Percentiles rank a stretch among this genome's conserved stretches.
Evolutionary conservation across 768 basidiomycete species (phyloP).

Genomic region (Pulveroboletus sp.): DNA sequence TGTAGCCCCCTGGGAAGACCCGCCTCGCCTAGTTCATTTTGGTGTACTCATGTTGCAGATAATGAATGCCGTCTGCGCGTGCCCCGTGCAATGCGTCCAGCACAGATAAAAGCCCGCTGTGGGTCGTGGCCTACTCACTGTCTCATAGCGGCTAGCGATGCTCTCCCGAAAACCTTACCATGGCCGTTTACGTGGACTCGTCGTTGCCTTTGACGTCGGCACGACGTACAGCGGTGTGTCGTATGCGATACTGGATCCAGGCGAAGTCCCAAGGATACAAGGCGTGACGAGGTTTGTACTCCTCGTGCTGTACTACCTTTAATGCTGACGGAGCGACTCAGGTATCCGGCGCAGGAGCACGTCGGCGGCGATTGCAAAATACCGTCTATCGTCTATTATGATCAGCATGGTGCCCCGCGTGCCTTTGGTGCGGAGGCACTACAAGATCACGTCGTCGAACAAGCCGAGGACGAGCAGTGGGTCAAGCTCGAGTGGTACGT

Average conservation of each 20-base stretch:
- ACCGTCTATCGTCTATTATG: constrained; percentile 48
- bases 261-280: constrained; percentile 34
- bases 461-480: constrained; percentile 45
- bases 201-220: constrained; percentile 40
- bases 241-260: constrained; percentile 42
- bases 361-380: constrained; percentile 47
- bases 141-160: constrained; percentile 18
- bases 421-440: constrained; percentile 47
- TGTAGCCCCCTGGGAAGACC: too few species aligned
- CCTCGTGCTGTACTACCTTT: constrained; percentile 11
- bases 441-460: constrained; percentile 36
- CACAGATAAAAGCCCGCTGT: constrained; percentile 20
- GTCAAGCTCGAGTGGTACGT: constrained; percentile 44
- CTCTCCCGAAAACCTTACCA: constrained; percentile 35
- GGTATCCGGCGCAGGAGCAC: constrained; percentile 43
- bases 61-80: too few species aligned
- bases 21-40: not conserved
- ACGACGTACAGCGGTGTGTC: constrained; percentile 42
- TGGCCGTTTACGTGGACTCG: constrained; percentile 35
- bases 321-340: constrained; percentile 9
- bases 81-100: too few species aligned
- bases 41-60: too few species aligned
- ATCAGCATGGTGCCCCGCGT: constrained; percentile 35
- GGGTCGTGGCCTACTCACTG: not conserved
- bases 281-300: constrained; percentile 32